phyloP scores from a whole-genome alignment of 176 grass and related monocot genomes.

The Microstegium vimineum region DNA sequence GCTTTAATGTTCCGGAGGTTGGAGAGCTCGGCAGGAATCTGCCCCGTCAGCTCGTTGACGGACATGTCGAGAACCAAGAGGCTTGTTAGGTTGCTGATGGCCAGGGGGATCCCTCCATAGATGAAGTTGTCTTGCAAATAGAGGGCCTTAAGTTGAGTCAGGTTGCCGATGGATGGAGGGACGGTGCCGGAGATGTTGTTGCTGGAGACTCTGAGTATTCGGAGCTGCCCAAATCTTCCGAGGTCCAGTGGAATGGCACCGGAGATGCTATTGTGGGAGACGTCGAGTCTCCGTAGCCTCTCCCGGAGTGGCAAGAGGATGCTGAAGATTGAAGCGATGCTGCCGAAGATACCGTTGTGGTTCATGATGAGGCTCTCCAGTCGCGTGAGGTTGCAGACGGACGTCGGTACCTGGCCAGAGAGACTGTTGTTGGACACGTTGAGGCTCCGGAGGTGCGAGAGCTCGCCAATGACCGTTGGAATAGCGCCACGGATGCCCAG shows the following conservation, averaged over 20 bases:
- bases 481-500: slow-evolving; percentile 38
- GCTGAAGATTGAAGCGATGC: slow-evolving; percentile 25
- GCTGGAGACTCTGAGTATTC: slow-evolving; percentile 45
- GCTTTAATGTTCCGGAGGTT: not conserved
- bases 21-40: slow-evolving; percentile 59
- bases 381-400: slow-evolving; percentile 43
- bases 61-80: slow-evolving; percentile 32
- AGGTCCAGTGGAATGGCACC: slow-evolving; percentile 10
- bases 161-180: slow-evolving; percentile 30
- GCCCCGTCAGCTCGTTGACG: slow-evolving; percentile 33
- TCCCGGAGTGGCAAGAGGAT: not conserved
- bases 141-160: slow-evolving; percentile 14
- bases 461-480: slow-evolving; percentile 27
- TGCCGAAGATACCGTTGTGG: slow-evolving; percentile 29
- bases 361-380: slow-evolving; percentile 30
- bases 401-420: slow-evolving; percentile 3
- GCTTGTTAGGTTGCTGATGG: slow-evolving; percentile 38
- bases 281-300: slow-evolving; percentile 15
- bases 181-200: slow-evolving; percentile 38
- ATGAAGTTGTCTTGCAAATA: slow-evolving; percentile 29
- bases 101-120: slow-evolving; percentile 9
- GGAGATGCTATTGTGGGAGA: slow-evolving; percentile 30
- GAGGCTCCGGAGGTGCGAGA: slow-evolving; percentile 43
- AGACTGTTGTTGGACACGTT: slow-evolving; percentile 72
- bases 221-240: slow-evolving; percentile 22